These are phyloP conservation scores for Periconia macrospinosa DNA, from an alignment of 2,329 filamentous ascomycete species.

Conservation along the genomic window DNA sequence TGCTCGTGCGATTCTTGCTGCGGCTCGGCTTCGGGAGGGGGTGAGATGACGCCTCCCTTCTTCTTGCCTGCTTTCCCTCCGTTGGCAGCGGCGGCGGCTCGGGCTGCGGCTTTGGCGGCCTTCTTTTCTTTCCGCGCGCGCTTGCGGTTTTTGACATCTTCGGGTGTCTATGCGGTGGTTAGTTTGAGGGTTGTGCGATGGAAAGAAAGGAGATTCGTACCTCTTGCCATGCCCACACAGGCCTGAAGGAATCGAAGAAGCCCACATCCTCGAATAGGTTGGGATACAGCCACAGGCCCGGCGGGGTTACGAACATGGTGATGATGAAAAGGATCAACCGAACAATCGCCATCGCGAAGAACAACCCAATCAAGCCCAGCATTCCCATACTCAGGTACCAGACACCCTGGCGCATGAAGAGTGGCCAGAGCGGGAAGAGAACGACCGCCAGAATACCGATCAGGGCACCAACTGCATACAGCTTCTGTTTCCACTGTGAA, in stretches of 20 bases:
- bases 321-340: conserved; percentile 90
- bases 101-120: conserved; percentile 33
- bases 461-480: conserved; percentile 84
- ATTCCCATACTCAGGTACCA: conserved; percentile 97
- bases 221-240: conserved; percentile 98
- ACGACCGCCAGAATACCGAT: conserved; percentile 84
- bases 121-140: conserved; percentile 44
- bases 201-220: conserved; percentile 48
- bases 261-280: conserved; percentile 98
- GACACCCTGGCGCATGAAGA: conserved; percentile 86
- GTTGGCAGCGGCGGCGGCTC: conserved; percentile 28
- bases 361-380: conserved; percentile 84
- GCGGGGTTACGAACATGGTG: conserved; percentile 81
- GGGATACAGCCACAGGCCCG: conserved; percentile 96
- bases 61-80: conserved; percentile 27
- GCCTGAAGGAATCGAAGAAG: conserved; percentile 95
- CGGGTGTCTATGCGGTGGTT: conserved; percentile 31
- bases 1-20: neutral
- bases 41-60: conserved; percentile 37
- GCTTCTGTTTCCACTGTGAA: conserved; percentile 87
- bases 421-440: conserved; percentile 94
- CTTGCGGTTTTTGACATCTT: conserved; percentile 51
- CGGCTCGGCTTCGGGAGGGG: conserved; percentile 30
- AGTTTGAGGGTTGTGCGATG: neutral
- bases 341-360: conserved; percentile 98